Conservation (phyloP, 768 basidiomycete genomes). For the Daedaleopsis sinensis region DNA sequence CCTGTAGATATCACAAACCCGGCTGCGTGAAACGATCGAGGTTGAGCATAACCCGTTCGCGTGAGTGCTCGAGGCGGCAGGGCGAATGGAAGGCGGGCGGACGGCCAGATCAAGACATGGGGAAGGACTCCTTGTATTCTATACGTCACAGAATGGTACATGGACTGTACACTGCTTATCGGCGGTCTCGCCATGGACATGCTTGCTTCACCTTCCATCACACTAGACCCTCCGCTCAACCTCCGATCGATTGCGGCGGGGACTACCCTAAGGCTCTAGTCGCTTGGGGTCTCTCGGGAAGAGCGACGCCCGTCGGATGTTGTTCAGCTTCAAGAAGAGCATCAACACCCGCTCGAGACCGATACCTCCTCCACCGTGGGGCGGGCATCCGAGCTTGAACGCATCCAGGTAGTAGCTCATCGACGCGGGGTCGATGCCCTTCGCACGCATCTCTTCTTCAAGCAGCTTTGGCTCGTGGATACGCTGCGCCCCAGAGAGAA, state of each 20-base stretch:
- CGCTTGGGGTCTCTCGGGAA: conserved; percentile 98
- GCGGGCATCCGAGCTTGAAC: conserved; percentile 92
- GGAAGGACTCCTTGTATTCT: not conserved
- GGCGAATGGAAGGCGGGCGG: no score
- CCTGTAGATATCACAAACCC: no score
- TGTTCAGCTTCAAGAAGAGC: conserved; percentile 96
- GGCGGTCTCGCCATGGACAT: not conserved
- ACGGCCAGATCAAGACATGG: no score
- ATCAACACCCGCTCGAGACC: conserved; percentile 95
- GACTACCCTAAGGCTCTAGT: conserved; percentile 67
- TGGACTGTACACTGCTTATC: not conserved
- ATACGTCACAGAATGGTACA: not conserved
- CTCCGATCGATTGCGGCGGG: not conserved
- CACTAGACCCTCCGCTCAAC: not conserved
- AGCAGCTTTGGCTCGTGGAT: conserved; percentile 89
- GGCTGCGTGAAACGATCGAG: no score
- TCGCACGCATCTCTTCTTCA: conserved; percentile 79
- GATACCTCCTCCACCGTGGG: conserved; percentile 97
- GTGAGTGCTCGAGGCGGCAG: no score
- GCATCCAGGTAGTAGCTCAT: conserved; percentile 95
- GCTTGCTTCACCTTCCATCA: not conserved
- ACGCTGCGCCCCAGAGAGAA: conserved; percentile 97
- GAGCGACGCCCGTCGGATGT: conserved; percentile 88
- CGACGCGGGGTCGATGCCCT: conserved; percentile 86
- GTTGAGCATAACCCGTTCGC: no score